Base-by-base conservation (phyloP, 2,329 filamentous ascomycete genomes). In the Ceratocystis harringtonii region DNA sequence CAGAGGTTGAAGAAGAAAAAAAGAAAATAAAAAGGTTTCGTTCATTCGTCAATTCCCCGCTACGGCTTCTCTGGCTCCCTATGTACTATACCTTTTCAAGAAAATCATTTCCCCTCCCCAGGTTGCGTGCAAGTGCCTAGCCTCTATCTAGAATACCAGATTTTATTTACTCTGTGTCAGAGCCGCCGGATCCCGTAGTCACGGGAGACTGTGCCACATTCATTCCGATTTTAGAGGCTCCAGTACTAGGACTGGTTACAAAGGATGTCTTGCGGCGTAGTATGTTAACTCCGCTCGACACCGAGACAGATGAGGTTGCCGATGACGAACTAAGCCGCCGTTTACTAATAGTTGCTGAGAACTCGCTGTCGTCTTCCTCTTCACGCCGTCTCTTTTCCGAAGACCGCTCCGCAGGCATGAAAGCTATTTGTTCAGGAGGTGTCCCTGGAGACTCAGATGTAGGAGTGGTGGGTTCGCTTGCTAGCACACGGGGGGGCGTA, bases 321-420 rank as follows among this genome's bases (percentile, higher is more conserved):
- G 77, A 77, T 6, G 82, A 80, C 65, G 76, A 79, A 72, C 81
- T 84, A 70, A 82, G 85, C 45, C 84, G 80, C 50, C 84, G 79
- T 72, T 86, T 87, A 71, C 78, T 78, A 61, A 94, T 95, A 65
- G 86, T 85, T n/a, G 66, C 28, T 12, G 63, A 17, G 3, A 97
- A 77, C 71, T 92, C 90, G 69, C 96, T 92, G 65, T 96, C 92
- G n/a, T 77, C 75, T 68, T 95, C 90, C 66, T 96, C 92, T 72
- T 96, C 92, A 70, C 94, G 84, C 61, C 92, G 84, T 61, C 92
- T 87, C 75, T 97, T 97, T 74, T 95, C 90, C 0, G 90, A 88
- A 19, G 95, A 76, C 64, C 90, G 83, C 74, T 96, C 90, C 0
- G 86, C 88, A 2, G 87, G 86, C 0, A 25, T 17, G 17, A 86